Base-by-base conservation (phyloP, 345 rosid species). In the Leavenworthia alabamica region DNA sequence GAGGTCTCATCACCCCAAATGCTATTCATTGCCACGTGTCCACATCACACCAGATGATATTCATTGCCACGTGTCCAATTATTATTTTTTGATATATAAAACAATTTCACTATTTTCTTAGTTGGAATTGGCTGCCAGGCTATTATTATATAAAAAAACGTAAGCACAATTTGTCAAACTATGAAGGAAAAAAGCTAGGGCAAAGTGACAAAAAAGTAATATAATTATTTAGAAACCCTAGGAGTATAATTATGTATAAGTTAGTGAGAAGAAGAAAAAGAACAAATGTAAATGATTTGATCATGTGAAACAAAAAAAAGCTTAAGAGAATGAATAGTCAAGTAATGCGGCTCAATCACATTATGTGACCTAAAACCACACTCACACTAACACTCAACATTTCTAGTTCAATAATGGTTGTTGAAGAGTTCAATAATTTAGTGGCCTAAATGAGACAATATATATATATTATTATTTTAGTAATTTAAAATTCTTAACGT, bases 281-380 rank as follows among this genome's bases (percentile, higher is more conserved):
- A 44, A 32, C 2, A 41, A 13, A 36, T 36, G 17, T 61, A 29
- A 62, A 62, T 31, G 50, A 8, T 46, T 52, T 22, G 10, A 55
- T n/a, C n/a, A n/a, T 47, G 75, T 46, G 64, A 62, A 60, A 36
- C 12, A 3, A 27, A 32, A 37, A 9, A 53, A 60, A 53, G 53
- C 41, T 41, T 24, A 13, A 64, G 42, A 37, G 60, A 56, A 71
- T 56, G 75, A 71, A 71, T 64, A 64, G 75, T 71, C 75, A 71
- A 64, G 64, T 10, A 64, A 56, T 71, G 75, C 75, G 75, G 75
- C 53, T 56, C 69, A 47, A 15, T 54, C 58, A 37, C 62, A 54
- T 44, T 10, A 53, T 63, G 57, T 62, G 74, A 70, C 64, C 64
- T 48, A 54, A 70, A n/a, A n/a, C n/a, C n/a, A n/a, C n/a, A n/a